These are phyloP conservation scores for Saturnispora saitoi DNA, from an alignment of 805 yeast genomes.

Conservation along the genomic window DNA sequence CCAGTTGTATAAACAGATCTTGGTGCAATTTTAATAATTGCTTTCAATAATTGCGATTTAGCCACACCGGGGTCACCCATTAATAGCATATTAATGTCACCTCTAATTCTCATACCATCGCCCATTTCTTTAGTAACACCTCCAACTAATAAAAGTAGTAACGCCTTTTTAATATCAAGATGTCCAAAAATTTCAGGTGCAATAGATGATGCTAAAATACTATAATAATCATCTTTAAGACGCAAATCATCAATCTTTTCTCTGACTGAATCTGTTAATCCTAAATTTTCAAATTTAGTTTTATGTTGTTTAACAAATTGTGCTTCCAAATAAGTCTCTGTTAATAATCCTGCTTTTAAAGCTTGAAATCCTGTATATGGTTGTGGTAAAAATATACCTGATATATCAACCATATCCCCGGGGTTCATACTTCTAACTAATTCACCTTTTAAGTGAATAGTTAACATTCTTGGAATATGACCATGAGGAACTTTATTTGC, in stretches of 20 bases:
- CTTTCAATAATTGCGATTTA: conserved; percentile 88
- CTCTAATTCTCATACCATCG: conserved; percentile 96
- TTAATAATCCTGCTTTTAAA: conserved; percentile 80
- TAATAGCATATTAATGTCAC: conserved; percentile 88
- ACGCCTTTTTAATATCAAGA: conserved; percentile 84
- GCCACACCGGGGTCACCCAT: conserved; percentile 99
- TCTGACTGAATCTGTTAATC: conserved; percentile 47
- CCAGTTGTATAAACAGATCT: conserved; percentile 97
- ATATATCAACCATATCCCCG: conserved; percentile 88
- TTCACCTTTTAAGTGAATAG: conserved; percentile 86
- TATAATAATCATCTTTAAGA: conserved; percentile 63
- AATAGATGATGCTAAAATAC: conserved; percentile 73
- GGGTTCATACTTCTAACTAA: conserved; percentile 82
- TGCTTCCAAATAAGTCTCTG: conserved; percentile 89
- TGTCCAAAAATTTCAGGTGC: conserved; percentile 98
- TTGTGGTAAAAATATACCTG: conserved; percentile 87
- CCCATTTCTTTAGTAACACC: conserved; percentile 93
- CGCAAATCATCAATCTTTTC: conserved; percentile 48
- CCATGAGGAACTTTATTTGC: conserved; percentile 97
- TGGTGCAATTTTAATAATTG: conserved; percentile 88
- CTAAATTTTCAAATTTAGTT: conserved; percentile 66
- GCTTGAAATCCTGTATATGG: conserved; percentile 97
- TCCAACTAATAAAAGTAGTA: conserved; percentile 77
- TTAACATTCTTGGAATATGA: conserved; percentile 84
- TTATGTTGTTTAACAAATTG: conserved; percentile 83